Percentiles rank a stretch among this genome's conserved stretches.
Conservation (phyloP, 2,329 filamentous ascomycete species). For the Bimuria novae-zelandiae region DNA sequence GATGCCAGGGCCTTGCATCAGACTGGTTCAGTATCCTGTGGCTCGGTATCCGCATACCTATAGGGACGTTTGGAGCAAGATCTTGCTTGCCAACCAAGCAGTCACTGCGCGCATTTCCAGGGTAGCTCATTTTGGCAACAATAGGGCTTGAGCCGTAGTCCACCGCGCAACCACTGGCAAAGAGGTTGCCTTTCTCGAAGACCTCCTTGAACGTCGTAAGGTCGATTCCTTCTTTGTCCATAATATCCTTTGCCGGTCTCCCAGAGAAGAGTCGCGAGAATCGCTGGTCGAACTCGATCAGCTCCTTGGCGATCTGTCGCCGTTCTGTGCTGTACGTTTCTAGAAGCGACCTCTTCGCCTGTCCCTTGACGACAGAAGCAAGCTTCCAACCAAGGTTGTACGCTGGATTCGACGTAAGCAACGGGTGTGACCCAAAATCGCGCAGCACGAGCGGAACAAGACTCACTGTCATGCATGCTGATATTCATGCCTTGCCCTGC, state of each 20-base stretch:
- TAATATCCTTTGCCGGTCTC: too few relatives aligned
- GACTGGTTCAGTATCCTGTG: too few relatives aligned
- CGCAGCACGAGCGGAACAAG: too few relatives aligned
- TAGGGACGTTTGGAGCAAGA: too few relatives aligned
- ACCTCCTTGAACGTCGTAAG: background rate
- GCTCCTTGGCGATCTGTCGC: background rate
- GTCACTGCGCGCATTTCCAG: too few relatives aligned
- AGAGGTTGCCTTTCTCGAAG: background rate
- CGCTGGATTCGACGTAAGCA: too few relatives aligned
- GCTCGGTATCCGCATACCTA: too few relatives aligned
- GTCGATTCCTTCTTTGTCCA: background rate
- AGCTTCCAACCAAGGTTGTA: background rate
- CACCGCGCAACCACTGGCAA: background rate
- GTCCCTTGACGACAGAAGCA: background rate
- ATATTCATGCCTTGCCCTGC: background rate
- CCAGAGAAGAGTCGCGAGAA: background rate
- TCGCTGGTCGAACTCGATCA: background rate
- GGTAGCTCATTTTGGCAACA: too few relatives aligned
- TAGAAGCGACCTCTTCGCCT: background rate
- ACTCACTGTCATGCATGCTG: background rate
- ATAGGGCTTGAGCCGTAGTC: too few relatives aligned
- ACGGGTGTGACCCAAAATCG: too few relatives aligned
- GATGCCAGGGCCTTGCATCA: too few relatives aligned
- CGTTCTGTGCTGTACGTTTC: background rate
- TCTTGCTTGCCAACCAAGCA: too few relatives aligned